These are phyloP conservation scores for Mortierella sp. DNA, from an alignment of 371 early-diverging fungal species.

Conservation along the genomic window DNA sequence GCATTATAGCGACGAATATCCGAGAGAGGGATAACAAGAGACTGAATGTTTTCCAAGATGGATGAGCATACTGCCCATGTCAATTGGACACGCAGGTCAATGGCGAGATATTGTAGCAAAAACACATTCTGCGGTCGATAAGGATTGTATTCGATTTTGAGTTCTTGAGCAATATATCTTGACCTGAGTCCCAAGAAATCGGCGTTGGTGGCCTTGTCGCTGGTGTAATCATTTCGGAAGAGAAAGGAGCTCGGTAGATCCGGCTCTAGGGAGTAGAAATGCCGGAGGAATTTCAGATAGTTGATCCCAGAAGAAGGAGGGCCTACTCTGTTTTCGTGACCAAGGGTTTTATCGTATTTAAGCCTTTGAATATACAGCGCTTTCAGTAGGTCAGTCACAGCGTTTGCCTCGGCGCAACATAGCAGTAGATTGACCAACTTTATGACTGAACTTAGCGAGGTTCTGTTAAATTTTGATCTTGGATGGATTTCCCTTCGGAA, in stretches of 20 bases:
- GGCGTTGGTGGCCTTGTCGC: not conserved
- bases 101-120: conserved; percentile 5
- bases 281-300: conserved; percentile 19
- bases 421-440: conserved; percentile 4
- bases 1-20: conserved; percentile 17
- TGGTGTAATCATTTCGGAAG: conserved; percentile 1
- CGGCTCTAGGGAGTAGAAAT: conserved; percentile 7
- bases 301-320: conserved; percentile 16
- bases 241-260: not conserved
- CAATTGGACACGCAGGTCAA: conserved; percentile 13
- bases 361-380: not conserved
- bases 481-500: conserved; percentile 9
- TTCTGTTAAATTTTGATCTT: too few species aligned
- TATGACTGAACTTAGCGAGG: not conserved
- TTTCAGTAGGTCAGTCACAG: conserved; percentile 6
- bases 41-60: conserved; percentile 16
- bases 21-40: conserved; percentile 24
- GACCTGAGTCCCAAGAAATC: not conserved
- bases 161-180: not conserved
- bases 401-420: not conserved
- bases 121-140: not conserved
- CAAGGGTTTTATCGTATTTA: not conserved
- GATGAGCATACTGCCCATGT: conserved; percentile 29
- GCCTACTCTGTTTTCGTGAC: not conserved
- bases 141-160: conserved; percentile 23